Evolutionary conservation across 108 stramenopile species (phyloP).

Genomic region (Parietichytrium sp.): DNA sequence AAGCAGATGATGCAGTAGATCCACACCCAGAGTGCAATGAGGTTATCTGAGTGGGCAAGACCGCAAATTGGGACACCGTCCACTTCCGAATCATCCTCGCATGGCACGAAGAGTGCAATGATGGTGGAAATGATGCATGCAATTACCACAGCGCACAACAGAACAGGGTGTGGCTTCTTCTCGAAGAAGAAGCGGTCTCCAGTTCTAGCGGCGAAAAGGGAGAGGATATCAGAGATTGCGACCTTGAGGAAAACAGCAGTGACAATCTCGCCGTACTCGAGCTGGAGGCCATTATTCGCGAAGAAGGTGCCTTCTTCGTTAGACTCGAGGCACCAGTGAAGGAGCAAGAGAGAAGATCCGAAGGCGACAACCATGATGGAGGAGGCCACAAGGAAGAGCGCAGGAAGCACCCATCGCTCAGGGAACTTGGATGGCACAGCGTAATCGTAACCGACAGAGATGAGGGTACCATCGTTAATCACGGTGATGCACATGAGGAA

Average conservation of each 20-base stretch:
- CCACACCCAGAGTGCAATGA: slow-evolving; percentile 49
- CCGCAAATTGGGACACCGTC: neutral
- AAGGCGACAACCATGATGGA: slow-evolving; percentile 38
- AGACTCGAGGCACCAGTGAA: slow-evolving; percentile 13
- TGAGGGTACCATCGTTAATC: slow-evolving; percentile 72
- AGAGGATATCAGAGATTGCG: slow-evolving; percentile 48
- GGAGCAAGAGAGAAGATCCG: slow-evolving; percentile 33
- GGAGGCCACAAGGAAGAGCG: slow-evolving; percentile 40
- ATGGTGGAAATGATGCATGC: neutral
- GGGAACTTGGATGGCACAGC: slow-evolving; percentile 60
- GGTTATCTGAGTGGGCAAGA: too few relatives aligned
- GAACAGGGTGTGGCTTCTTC: slow-evolving; percentile 4
- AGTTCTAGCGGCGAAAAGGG: slow-evolving; percentile 43
- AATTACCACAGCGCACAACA: neutral
- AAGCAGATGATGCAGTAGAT: slow-evolving; percentile 49
- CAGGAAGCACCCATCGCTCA: slow-evolving; percentile 62
- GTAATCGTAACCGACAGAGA: slow-evolving; percentile 70
- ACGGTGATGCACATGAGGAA: slow-evolving; percentile 72
- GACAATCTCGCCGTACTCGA: slow-evolving; percentile 41
- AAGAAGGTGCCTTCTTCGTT: neutral
- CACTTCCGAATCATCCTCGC: neutral
- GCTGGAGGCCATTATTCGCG: neutral
- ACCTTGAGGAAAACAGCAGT: slow-evolving; percentile 48
- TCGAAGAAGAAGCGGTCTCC: slow-evolving; percentile 41
- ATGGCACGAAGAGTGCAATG: neutral